Base-by-base conservation (phyloP, 176 grass and related monocot genomes). In the Oryza australiensis region DNA sequence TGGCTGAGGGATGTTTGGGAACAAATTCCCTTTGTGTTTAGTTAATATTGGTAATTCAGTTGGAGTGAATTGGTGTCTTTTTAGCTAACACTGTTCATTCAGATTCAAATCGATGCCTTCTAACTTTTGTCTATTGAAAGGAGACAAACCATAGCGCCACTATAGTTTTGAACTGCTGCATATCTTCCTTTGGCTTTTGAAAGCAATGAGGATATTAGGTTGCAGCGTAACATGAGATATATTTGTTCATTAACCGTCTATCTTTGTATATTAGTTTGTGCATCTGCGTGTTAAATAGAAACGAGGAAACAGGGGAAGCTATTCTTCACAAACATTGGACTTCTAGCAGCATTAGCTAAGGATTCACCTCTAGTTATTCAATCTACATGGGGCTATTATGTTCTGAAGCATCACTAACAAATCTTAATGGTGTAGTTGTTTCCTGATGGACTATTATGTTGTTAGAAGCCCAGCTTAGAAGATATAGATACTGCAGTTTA, bases 351-450 rank as follows among this genome's bases (percentile, higher is more conserved):
- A 8, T 72, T 65, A 20, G 34, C 1, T 40, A 63, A n/a, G 43
- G 37, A 41, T 7, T 77, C 65, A 64, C 10, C 14, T 87, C 81
- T 76, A 62, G 13, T 75, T 66, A 6, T 73, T 18, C 8, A 79
- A 29, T 35, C n/a, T 68, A 27, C 27, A 26, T 65, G 15, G 16
- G 33, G 33, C 22, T 10, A 18, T 79, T 60, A 79, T 60, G 32
- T 83, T 66, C 10, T 72, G 64, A 62, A 79, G 51, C 51, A 70
- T 12, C 13, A 7, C 57, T 38, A 46, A 28, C 2, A 68, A 74
- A 66, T 46, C 1, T 12, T 29, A 12, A 16, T 41, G 24, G 5
- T 65, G 38, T 53, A 49, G 69, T 23, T 49, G 49, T 72, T 77
- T 71, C 41, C 62, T 30, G 32, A 76, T 70, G 41, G 26, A 65